Evolutionary conservation across 345 rosid genomes (phyloP).

Genomic region (Triadica sebifera): DNA sequence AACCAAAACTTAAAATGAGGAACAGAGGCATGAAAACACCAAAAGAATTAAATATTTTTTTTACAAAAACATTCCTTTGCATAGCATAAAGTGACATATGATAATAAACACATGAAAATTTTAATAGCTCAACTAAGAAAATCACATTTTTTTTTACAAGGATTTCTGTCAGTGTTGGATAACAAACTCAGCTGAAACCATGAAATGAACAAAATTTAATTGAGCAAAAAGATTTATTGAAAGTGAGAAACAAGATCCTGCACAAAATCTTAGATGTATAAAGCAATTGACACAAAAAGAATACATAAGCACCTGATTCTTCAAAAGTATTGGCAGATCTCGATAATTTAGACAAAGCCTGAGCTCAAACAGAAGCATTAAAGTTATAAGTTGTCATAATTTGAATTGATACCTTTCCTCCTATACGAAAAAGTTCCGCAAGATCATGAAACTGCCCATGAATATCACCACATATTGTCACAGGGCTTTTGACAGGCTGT

Average conservation of each 20-base stretch:
- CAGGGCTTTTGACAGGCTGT: slow-evolving; percentile 93
- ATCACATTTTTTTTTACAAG: background rate
- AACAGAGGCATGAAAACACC: background rate
- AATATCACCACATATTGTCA: slow-evolving; percentile 93
- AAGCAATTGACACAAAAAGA: too few species aligned
- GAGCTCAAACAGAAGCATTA: background rate
- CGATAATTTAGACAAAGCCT: background rate
- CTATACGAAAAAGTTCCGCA: slow-evolving; percentile 93
- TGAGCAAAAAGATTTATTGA: background rate
- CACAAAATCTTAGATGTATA: background rate
- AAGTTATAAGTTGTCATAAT: background rate
- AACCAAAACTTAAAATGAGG: background rate
- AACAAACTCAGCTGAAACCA: background rate
- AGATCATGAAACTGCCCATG: slow-evolving; percentile 98
- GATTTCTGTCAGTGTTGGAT: background rate
- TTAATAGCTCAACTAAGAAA: background rate
- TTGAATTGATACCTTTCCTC: slow-evolving; percentile 70
- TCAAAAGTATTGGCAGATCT: too few species aligned
- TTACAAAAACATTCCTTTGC: background rate
- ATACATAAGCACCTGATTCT: too few species aligned
- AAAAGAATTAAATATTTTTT: background rate
- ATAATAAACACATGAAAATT: background rate
- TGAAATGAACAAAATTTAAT: background rate
- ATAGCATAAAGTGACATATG: background rate
- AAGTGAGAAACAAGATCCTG: background rate